Percentiles rank a stretch among this genome's conserved stretches.
Conservation (phyloP, 2,329 filamentous ascomycete genomes). For the Akanthomyces lecanii region DNA sequence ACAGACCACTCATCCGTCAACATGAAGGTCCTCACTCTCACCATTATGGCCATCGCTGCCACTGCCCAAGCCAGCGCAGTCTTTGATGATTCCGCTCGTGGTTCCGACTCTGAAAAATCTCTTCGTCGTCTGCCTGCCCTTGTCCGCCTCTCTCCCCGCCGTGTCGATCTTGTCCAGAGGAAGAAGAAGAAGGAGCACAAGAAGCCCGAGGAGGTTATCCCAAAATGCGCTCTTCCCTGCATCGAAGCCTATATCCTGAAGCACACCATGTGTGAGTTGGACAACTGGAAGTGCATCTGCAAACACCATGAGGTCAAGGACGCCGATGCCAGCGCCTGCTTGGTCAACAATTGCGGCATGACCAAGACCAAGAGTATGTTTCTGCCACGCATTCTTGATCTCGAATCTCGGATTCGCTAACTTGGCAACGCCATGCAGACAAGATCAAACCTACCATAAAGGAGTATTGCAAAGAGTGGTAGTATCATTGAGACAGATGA, state of each 20-base stretch:
- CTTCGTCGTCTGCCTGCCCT: background rate
- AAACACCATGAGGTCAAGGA: slow-evolving; percentile 32
- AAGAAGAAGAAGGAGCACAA: background rate
- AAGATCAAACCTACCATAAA: background rate
- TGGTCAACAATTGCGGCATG: slow-evolving; percentile 33
- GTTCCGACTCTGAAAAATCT: too few species aligned
- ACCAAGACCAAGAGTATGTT: slow-evolving; percentile 34
- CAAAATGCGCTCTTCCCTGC: slow-evolving; percentile 36
- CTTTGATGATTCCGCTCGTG: background rate
- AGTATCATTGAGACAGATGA: too few species aligned
- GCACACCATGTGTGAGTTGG: slow-evolving; percentile 25
- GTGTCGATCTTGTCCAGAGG: background rate
- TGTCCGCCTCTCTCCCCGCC: background rate
- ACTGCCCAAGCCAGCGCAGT: background rate
- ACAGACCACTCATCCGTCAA: background rate
- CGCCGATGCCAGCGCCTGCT: slow-evolving; percentile 31
- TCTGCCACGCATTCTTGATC: background rate
- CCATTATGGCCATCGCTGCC: background rate
- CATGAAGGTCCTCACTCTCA: background rate
- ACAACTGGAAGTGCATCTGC: slow-evolving; percentile 35
- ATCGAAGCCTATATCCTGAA: slow-evolving; percentile 26
- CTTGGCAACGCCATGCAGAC: background rate
- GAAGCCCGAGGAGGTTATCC: slow-evolving; percentile 30
- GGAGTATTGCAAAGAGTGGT: background rate
- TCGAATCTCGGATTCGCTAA: background rate